Evolutionary conservation across 2,329 filamentous ascomycete genomes (phyloP), one percentile per base, ranked within the genome.

Genomic region (Colletotrichum tanaceti): DNA sequence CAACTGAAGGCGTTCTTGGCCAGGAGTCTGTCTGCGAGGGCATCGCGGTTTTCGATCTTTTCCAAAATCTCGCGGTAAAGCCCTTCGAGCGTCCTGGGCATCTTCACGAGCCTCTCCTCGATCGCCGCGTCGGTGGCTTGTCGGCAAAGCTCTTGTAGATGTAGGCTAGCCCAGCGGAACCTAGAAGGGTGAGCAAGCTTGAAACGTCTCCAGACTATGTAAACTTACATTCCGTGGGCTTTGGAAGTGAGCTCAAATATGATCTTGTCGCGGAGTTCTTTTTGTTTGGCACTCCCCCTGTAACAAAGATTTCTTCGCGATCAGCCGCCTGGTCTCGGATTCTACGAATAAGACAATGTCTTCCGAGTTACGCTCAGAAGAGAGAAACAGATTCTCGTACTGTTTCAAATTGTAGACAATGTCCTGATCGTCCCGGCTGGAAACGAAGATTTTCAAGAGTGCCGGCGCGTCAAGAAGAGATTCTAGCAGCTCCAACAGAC

Each of bases 371-470:
- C 39, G 7, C 5, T 22, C 24, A 13, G 63, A 66, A 10, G 58
- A 67, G 14, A 70, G 58, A 13, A 46, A 13, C 9, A 67, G 22
- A 6, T 58, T 67, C 2, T 35, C 58, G 32, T 63, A 66, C 9
- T 41, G 20, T 10, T 39, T 4, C 11, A 67, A 35, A 18, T 32
- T 52, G 22, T 55, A 63, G 10, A 70, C 58, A 20, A 70, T 67
- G 18, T 67, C 63, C 41, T 70, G 58, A n/a, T 70, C 44, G 7
- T 67, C 46, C 18, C 63, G 63, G 58, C 68, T 70, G 13, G 63
- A 67, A 24, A 70, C 47, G 38, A 67, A 67, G 2, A 70, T 46
- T 44, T 70, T 70, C 9, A 70, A n/a, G 13, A 67, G 58, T 2
- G 58, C 39, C 10, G 63, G 22, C 5, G 20, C 20, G 3, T 63